Percentiles rank a stretch among this genome's conserved stretches.
These are phyloP conservation scores for Pichia phayaonensis DNA, from an alignment of 805 yeast genomes.

Conservation along the genomic window DNA sequence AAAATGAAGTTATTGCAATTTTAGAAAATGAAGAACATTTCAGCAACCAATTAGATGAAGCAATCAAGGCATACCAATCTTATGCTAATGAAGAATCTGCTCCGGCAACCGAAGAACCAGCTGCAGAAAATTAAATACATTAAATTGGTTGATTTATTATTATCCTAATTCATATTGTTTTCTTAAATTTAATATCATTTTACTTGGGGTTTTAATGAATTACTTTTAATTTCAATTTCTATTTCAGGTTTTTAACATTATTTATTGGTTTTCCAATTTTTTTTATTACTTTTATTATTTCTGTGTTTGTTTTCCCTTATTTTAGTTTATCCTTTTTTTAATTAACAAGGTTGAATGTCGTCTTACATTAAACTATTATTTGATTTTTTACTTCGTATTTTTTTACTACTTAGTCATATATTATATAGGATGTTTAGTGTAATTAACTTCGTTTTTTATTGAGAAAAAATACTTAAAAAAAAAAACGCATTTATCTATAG, in stretches of 20 bases:
- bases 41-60: slow-evolving; percentile 88
- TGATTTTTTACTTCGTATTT: slow-evolving; percentile 1
- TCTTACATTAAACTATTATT: slow-evolving; percentile 1
- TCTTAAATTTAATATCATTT: not conserved
- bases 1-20: slow-evolving; percentile 79
- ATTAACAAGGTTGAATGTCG: not conserved
- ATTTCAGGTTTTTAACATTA: slow-evolving; percentile 4
- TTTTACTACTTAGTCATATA: slow-evolving; percentile 3
- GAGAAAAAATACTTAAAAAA: not conserved
- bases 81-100: slow-evolving; percentile 47
- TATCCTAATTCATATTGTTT: not conserved
- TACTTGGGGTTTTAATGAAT: slow-evolving; percentile 3
- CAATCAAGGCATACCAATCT: slow-evolving; percentile 87
- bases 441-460: slow-evolving; percentile 6
- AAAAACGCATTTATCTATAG: not conserved
- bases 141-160: not conserved
- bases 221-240: not conserved
- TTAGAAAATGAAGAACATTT: slow-evolving; percentile 86
- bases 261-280: slow-evolving; percentile 4
- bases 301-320: slow-evolving; percentile 6
- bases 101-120: slow-evolving; percentile 7
- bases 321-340: slow-evolving; percentile 1
- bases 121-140: not conserved
- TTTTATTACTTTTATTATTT: slow-evolving; percentile 3
- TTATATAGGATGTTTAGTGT: slow-evolving; percentile 8